These are phyloP conservation scores for Aureobasidium sp. DNA, from an alignment of 2,329 filamentous ascomycete genomes.

Conservation along the genomic window DNA sequence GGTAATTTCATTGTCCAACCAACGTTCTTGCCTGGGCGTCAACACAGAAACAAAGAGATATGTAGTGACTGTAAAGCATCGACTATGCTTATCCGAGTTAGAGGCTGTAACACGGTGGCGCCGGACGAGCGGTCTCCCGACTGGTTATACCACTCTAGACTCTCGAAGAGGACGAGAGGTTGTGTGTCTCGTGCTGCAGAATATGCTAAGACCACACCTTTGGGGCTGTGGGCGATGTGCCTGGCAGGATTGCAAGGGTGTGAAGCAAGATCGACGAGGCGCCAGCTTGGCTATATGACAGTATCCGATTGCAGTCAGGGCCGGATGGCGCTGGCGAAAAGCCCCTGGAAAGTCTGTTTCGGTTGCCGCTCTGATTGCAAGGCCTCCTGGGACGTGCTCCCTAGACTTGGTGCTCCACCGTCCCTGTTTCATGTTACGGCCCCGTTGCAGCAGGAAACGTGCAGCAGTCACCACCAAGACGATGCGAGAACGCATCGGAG, in stretches of 20 bases:
- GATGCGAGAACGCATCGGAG: background rate
- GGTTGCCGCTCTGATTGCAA: background rate
- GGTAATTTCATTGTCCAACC: background rate
- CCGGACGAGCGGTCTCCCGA: background rate
- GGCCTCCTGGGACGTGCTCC: background rate
- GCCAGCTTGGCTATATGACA: background rate
- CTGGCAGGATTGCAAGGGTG: slow-evolving; percentile 10
- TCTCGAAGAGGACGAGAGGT: background rate
- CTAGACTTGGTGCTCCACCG: background rate
- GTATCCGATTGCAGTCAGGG: background rate
- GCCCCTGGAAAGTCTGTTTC: background rate
- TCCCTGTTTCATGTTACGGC: background rate
- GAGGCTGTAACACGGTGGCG: slow-evolving; percentile 5
- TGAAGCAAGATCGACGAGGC: slow-evolving; percentile 12
- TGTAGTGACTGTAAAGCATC: background rate
- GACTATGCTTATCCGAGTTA: background rate
- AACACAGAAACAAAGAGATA: slow-evolving; percentile 3
- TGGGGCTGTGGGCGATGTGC: background rate
- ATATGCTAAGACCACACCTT: background rate
- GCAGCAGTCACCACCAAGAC: background rate
- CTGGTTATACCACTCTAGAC: background rate
- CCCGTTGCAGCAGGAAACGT: slow-evolving; percentile 10
- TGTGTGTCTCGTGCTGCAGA: background rate
- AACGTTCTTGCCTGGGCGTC: background rate
- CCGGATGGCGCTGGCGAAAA: background rate